Percentiles rank a stretch among this genome's conserved stretches.
Evolutionary conservation across 495 filamentous ascomycete species (phyloP).

Genomic region (Poronia punctata): DNA sequence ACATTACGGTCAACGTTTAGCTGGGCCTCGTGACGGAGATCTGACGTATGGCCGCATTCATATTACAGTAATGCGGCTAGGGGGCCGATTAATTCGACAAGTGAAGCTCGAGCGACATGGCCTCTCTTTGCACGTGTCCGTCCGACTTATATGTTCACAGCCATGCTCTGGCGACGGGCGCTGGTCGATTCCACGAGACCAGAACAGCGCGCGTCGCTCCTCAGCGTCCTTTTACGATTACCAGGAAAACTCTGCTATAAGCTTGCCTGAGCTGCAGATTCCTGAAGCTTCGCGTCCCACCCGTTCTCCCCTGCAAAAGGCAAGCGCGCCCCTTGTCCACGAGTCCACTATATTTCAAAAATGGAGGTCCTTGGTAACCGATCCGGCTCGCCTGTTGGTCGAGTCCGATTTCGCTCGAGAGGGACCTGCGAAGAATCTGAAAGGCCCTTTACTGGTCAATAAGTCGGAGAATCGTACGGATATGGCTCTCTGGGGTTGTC

Average conservation of each 20-base stretch:
- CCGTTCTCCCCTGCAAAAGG: neutral
- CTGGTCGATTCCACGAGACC: too few relatives aligned
- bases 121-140: constrained; percentile 11
- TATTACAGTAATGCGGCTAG: constrained; percentile 26
- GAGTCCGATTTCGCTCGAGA: constrained; percentile 45
- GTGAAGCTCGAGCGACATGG: constrained; percentile 18
- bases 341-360: constrained; percentile 15
- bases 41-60: constrained; percentile 13
- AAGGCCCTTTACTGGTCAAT: constrained; percentile 48
- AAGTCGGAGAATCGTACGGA: constrained; percentile 40
- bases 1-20: neutral
- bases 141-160: constrained; percentile 4
- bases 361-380: constrained; percentile 17
- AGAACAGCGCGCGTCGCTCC: neutral
- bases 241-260: neutral
- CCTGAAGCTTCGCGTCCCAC: neutral
- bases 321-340: constrained; percentile 9
- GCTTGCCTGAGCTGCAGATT: too few relatives aligned
- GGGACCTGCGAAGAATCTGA: constrained; percentile 22
- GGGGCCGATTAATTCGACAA: constrained; percentile 19
- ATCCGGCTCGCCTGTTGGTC: constrained; percentile 23
- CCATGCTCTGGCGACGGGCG: neutral
- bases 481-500: constrained; percentile 56
- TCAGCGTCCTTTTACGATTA: constrained; percentile 1
- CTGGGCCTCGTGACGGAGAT: neutral